These are phyloP conservation scores for Phytophthora tubulina DNA, from an alignment of 352 stramenopile genomes.

Conservation along the genomic window DNA sequence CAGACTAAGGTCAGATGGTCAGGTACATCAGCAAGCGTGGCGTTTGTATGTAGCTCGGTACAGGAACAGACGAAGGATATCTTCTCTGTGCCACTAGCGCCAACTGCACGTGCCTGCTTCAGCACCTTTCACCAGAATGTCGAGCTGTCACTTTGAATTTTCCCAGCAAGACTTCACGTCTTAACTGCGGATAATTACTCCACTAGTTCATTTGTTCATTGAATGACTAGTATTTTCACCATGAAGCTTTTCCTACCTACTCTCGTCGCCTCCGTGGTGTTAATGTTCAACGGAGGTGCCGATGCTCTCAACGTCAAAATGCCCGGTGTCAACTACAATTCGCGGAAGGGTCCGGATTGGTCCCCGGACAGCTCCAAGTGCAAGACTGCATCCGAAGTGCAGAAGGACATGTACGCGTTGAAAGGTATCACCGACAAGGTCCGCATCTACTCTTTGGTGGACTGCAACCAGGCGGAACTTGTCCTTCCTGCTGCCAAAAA, in stretches of 20 bases:
- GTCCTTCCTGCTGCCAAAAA: slow-evolving; percentile 58
- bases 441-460: slow-evolving; percentile 72
- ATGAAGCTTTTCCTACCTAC: slow-evolving; percentile 50
- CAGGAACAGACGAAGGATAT: neutral
- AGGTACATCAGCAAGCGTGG: neutral
- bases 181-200: neutral
- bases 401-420: slow-evolving; percentile 64
- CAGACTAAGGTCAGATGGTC: neutral
- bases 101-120: neutral
- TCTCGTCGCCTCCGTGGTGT: slow-evolving; percentile 25
- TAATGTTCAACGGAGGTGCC: slow-evolving; percentile 22
- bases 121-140: neutral
- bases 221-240: slow-evolving; percentile 1
- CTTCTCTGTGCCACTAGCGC: neutral
- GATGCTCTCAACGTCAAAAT: slow-evolving; percentile 66
- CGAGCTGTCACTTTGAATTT: neutral
- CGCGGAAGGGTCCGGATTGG: slow-evolving; percentile 67
- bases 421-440: slow-evolving; percentile 59
- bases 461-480: slow-evolving; percentile 58
- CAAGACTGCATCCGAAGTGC: slow-evolving; percentile 57
- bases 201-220: neutral
- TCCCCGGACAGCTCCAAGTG: slow-evolving; percentile 47
- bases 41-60: neutral
- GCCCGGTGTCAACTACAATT: slow-evolving; percentile 83
- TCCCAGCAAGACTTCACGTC: neutral